Base-by-base conservation (phyloP, 495 filamentous ascomycete species). In the Trichocladium uniseriatum region DNA sequence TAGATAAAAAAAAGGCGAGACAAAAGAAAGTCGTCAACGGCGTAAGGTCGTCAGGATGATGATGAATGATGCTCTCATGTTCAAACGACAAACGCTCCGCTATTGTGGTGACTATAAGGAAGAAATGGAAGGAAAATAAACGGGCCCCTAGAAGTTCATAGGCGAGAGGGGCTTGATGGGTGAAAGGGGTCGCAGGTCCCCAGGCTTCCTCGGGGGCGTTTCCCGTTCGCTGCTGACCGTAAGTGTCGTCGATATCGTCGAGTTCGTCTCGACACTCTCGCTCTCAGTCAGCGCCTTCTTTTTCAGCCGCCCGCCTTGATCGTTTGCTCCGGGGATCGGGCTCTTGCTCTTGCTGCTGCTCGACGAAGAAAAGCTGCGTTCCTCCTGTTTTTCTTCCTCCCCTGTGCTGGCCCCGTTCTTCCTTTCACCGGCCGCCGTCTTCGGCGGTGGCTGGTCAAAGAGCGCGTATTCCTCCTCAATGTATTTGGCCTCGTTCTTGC, bases 401-500 rank as follows among this genome's bases (percentile, higher is more conserved):
- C 32, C 55, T 24, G 15, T 51, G 27, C 51, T 38, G 20, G 36
- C 31, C 22, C 46, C 39, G 14, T 47, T 50, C 37, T 45, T 56
- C 10, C 49, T 43, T 28, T 31, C 4, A 8, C 52, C 49, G 2
- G 27, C 35, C 24, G 52, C 16, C n/a, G 65, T 47, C 10, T 62
- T 58, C 3, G 72, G 72, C 19, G 70, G 58, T 5, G 72, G 72
- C 45, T 69, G 64, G 40, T 83, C 75, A 61, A 82, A 80, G 45
- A 74, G 53, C 57, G 75, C 64, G 67, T 86, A 79, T 67, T 95
- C 89, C 35, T 83, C 72, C 51, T 83, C 76, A 14, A 89, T 77
- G 53, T 74, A 87, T 49, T 81, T 79, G 50, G 84, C 83, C 61
- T 95, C 89, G n/a, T 83, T 94, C 75, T 80, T 88, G 71, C 89